Conservation (phyloP, 148 eudicot genomes). For the Amaranthus palmeri region DNA sequence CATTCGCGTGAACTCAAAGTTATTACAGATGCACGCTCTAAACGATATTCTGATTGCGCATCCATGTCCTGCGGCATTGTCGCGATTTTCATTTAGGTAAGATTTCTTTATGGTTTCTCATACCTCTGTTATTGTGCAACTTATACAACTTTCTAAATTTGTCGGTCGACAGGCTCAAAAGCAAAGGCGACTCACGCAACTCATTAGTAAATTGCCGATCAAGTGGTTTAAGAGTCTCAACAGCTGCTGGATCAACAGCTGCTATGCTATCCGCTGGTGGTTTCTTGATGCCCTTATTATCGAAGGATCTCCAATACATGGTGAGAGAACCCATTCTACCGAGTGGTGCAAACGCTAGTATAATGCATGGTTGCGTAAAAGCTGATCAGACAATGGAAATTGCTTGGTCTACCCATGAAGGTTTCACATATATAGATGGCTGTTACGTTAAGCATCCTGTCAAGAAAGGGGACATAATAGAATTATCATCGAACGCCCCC, state of each 20-base stretch:
- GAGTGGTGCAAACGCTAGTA: constrained; percentile 26
- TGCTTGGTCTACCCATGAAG: constrained; percentile 61
- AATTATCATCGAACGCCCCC: constrained; percentile 62
- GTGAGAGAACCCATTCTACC: constrained; percentile 78
- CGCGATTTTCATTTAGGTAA: constrained; percentile 86
- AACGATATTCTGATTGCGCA: constrained; percentile 79
- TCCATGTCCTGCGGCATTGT: constrained; percentile 87
- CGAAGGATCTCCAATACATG: constrained; percentile 85
- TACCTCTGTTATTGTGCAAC: not conserved
- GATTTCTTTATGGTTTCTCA: not conserved
- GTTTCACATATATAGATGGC: constrained; percentile 68
- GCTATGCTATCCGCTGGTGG: constrained; percentile 97
- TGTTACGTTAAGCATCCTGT: constrained; percentile 50
- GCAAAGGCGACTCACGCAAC: constrained; percentile 34
- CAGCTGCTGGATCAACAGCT: constrained; percentile 94
- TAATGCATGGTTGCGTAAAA: constrained; percentile 62
- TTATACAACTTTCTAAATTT: not conserved
- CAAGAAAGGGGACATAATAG: constrained; percentile 55
- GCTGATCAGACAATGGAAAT: constrained; percentile 48
- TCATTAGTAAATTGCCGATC: constrained; percentile 54
- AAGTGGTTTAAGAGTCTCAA: constrained; percentile 86
- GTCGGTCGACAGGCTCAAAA: constrained; percentile 38
- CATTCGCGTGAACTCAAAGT: constrained; percentile 50
- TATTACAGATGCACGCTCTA: constrained; percentile 52
- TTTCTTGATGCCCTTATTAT: constrained; percentile 64